Evolutionary conservation across 352 stramenopile species (phyloP).

Genomic region (Phytopythium cucurbitacearum): DNA sequence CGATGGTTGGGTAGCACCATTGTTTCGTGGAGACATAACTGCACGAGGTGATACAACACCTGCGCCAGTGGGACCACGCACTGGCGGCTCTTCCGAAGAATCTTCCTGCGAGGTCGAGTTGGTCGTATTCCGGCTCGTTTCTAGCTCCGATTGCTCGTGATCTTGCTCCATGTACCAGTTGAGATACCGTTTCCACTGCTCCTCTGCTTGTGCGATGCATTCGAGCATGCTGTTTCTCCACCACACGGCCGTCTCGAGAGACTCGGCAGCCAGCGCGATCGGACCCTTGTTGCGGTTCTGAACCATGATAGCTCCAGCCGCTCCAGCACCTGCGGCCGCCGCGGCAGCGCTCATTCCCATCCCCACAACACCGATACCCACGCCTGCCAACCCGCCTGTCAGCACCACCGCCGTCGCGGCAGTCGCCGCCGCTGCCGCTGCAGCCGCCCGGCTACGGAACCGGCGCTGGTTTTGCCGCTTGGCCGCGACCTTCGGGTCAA

Average conservation of each 20-base stretch:
- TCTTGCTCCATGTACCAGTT: constrained; percentile 87
- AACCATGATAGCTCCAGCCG: constrained; percentile 62
- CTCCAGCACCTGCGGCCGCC: constrained; percentile 65
- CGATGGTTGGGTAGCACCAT: neutral
- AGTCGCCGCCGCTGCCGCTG: constrained; percentile 63
- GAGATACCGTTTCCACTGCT: constrained; percentile 83
- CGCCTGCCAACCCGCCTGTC: constrained; percentile 69
- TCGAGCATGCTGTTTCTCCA: constrained; percentile 85
- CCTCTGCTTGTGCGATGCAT: constrained; percentile 78
- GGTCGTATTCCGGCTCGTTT: constrained; percentile 5
- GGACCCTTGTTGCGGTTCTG: constrained; percentile 68
- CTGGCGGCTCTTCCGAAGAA: neutral
- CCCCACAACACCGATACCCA: constrained; percentile 71
- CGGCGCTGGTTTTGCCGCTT: constrained; percentile 49
- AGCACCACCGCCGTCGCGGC: constrained; percentile 75
- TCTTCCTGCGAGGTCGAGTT: neutral
- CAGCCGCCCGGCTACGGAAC: constrained; percentile 61
- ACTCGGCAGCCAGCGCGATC: constrained; percentile 76
- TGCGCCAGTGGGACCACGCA: neutral
- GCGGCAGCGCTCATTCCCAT: constrained; percentile 80
- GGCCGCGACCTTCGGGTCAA: constrained; percentile 33
- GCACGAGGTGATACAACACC: constrained; percentile 1
- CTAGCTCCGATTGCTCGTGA: constrained; percentile 31
- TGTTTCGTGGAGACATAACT: neutral
- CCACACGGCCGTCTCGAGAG: constrained; percentile 77